Percentiles rank a stretch among this genome's conserved stretches.
Conservation (phyloP, 345 rosid genomes). For the Rhizophora apiculata region DNA sequence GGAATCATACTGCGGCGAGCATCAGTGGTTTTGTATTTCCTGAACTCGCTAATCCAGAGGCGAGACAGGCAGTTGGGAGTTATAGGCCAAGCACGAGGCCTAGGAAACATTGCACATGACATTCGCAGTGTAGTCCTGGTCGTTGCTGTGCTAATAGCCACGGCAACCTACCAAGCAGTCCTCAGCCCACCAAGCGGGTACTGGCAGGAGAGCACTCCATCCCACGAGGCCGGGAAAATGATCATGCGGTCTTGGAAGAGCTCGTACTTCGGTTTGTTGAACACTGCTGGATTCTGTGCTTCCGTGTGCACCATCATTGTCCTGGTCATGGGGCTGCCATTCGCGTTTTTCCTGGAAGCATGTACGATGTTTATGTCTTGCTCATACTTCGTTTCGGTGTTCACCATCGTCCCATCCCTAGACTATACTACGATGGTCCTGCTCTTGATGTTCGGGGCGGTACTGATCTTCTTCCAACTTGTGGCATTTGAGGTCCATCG, state of each 20-base stretch:
- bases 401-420: neutral
- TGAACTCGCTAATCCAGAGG: neutral
- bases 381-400: conserved; percentile 2
- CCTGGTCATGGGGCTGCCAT: conserved; percentile 14
- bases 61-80: neutral
- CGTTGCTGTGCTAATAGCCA: too few relatives aligned
- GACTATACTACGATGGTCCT: conserved; percentile 1
- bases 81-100: neutral
- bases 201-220: too few relatives aligned
- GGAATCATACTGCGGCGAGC: neutral
- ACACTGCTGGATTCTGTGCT: conserved; percentile 3
- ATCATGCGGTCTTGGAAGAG: too few relatives aligned
- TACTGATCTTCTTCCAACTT: conserved; percentile 6
- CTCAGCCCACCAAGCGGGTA: too few relatives aligned
- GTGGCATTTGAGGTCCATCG: conserved; percentile 10
- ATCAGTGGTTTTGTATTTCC: neutral
- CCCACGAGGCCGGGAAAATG: too few relatives aligned
- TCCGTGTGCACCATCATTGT: conserved; percentile 11
- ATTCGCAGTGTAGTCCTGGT: neutral
- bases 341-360: conserved; percentile 1
- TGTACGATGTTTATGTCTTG: conserved; percentile 4
- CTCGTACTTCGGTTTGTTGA: neutral
- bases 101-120: neutral
- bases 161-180: too few relatives aligned
- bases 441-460: neutral